phyloP scores from a whole-genome alignment of 352 stramenopile genomes.

The Phytophthora multivora region DNA sequence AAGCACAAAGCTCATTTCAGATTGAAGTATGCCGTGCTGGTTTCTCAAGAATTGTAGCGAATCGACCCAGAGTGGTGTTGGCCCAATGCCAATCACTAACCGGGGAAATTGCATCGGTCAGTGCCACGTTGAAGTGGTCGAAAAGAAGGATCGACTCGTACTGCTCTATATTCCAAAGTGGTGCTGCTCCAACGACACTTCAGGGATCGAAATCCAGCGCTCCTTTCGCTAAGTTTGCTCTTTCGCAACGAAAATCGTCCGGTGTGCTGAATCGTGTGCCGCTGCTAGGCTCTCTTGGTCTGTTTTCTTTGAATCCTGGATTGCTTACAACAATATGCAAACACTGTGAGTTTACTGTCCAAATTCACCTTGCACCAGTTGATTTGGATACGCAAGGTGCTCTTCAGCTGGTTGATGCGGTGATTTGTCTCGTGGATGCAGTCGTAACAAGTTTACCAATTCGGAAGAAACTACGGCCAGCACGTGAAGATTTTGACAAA shows the following conservation, averaged over 20 bases:
- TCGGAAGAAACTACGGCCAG: not conserved
- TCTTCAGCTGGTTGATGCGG: slow-evolving; percentile 8
- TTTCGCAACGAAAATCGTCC: slow-evolving; percentile 36
- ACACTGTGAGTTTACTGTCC: slow-evolving; percentile 23
- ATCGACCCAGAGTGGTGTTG: slow-evolving; percentile 23
- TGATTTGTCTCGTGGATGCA: slow-evolving; percentile 16
- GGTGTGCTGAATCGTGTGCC: slow-evolving; percentile 26
- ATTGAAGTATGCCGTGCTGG: slow-evolving; percentile 34
- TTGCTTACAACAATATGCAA: slow-evolving; percentile 12
- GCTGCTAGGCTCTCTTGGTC: slow-evolving; percentile 17
- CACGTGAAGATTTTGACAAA: not conserved
- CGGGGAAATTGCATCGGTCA: slow-evolving; percentile 35
- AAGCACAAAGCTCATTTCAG: slow-evolving; percentile 22
- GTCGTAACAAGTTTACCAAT: slow-evolving; percentile 11
- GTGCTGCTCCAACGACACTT: slow-evolving; percentile 20
- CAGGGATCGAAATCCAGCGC: not conserved
- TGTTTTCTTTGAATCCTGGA: slow-evolving; percentile 29
- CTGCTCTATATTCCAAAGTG: slow-evolving; percentile 35
- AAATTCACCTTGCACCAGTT: slow-evolving; percentile 19
- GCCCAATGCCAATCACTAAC: slow-evolving; percentile 35
- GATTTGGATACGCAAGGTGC: slow-evolving; percentile 25
- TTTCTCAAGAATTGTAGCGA: slow-evolving; percentile 27
- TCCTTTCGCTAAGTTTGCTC: slow-evolving; percentile 24
- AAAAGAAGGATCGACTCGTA: not conserved
- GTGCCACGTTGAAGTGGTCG: slow-evolving; percentile 20